These are phyloP conservation scores for Passalora sequoiae DNA, from an alignment of 2,329 filamentous ascomycete species.

Conservation along the genomic window DNA sequence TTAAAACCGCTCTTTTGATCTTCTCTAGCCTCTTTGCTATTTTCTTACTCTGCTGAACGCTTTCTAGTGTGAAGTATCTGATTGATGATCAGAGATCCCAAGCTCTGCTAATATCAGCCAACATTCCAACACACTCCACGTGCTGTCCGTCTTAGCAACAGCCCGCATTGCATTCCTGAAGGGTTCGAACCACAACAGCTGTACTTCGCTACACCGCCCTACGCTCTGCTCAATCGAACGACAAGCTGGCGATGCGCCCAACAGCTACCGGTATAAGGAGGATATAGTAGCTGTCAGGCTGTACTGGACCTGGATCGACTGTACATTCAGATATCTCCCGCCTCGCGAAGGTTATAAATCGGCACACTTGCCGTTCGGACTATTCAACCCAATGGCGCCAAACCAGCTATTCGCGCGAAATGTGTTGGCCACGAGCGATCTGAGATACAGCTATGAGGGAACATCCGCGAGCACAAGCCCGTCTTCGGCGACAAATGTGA, in stretches of 20 bases:
- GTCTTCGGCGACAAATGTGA: neutral
- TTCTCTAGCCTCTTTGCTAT: constrained; percentile 1
- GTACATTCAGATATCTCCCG: no score
- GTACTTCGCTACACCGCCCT: neutral
- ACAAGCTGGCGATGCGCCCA: constrained; percentile 4
- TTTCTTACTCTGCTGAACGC: constrained; percentile 1
- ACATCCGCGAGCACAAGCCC: neutral
- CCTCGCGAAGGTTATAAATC: no score
- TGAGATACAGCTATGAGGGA: neutral
- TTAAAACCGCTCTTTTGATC: neutral
- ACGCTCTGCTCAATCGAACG: neutral
- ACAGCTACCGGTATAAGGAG: neutral
- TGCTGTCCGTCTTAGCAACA: constrained; percentile 3
- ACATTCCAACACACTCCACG: constrained; percentile 3
- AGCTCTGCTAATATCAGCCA: constrained; percentile 1
- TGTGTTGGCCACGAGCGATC: neutral
- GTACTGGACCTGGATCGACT: neutral
- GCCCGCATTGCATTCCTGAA: neutral
- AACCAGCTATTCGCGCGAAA: constrained; percentile 9
- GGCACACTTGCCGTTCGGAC: no score
- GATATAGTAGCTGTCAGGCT: neutral
- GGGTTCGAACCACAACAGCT: constrained; percentile 3
- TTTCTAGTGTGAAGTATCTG: neutral
- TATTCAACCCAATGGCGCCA: constrained; percentile 1
- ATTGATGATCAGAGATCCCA: neutral